Base-by-base conservation (phyloP, 108 stramenopile species). In the Aureococcus anophagefferens region DNA sequence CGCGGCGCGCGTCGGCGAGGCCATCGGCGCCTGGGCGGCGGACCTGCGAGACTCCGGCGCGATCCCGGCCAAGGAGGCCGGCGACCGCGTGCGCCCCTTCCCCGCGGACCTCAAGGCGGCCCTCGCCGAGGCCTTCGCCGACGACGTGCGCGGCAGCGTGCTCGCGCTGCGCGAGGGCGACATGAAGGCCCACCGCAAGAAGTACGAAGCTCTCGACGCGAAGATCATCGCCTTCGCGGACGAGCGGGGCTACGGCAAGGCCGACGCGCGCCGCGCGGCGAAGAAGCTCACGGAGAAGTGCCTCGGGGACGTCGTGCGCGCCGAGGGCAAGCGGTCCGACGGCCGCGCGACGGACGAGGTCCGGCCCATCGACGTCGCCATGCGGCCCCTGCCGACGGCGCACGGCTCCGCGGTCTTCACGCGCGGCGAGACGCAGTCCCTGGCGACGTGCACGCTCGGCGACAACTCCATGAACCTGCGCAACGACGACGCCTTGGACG, bases 331-430 rank as follows among this genome's bases (percentile, higher is more conserved):
- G 51, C 4, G 51, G 51, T 25, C 7, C 25, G 51, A 59, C 51
- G 51, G 51, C 7, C 51, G 51, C 1, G 21, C 17, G 17, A 18
- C 25, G 25, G 13, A 3, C 21, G 25, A 18, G 51, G 51, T 59
- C 7, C 17, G 51, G 25, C 51, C 51, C 40, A 59, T 90, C 0
- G 44, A 68, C 45, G 81, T 88, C 64, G 86, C 83, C 40, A 72
- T 81, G 65, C 77, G 76, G 0, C 72, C 85, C 33, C 73, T 90
- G 40, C 89, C 89, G 0, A 65, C 71, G 33, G 81, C 83, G n/a
- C 93, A 94, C 77, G 93, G 96, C 44, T 92, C 91, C 32, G 91
- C 93, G 31, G 71, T 96, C 29, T 96, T 96, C 79, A 93, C 94
- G 7, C 75, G 96, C 34, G 96, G 96, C 18, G 88, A 96, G 70